Conservation (phyloP, 2,329 filamentous ascomycete species). For the Fusarium sp. region DNA sequence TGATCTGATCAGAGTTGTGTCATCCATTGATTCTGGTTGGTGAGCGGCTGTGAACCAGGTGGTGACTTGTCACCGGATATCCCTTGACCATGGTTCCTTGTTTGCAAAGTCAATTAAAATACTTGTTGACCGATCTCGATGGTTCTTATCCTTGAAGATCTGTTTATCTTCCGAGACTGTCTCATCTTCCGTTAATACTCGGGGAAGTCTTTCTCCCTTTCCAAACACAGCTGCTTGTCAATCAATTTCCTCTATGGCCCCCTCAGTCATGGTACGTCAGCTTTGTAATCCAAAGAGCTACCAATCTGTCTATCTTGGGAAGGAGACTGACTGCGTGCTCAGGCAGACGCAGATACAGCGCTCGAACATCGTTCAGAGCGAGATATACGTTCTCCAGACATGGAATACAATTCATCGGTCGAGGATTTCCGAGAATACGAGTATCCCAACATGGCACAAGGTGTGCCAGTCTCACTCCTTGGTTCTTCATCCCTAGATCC, state of each 20-base stretch:
- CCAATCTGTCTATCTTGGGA: background rate
- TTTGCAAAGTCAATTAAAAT: background rate
- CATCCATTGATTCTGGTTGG: background rate
- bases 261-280: slow-evolving; percentile 29
- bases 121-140: background rate
- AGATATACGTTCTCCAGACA: slow-evolving; percentile 3
- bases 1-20: background rate
- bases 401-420: slow-evolving; percentile 40
- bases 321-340: background rate
- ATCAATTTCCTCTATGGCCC: slow-evolving; percentile 3
- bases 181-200: background rate
- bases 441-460: slow-evolving; percentile 43
- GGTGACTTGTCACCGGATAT: background rate
- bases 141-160: background rate
- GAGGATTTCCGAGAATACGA: slow-evolving; percentile 41
- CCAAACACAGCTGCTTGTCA: background rate
- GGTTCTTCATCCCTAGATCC: background rate
- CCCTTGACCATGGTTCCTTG: background rate
- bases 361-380: slow-evolving; percentile 18
- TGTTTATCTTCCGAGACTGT: background rate
- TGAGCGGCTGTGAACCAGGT: background rate
- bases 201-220: background rate
- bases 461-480: slow-evolving; percentile 10
- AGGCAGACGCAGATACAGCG: slow-evolving; percentile 20
- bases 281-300: background rate